Evolutionary conservation across 1,284 basidiomycete genomes (phyloP).

Genomic region (Moniliella sp.): DNA sequence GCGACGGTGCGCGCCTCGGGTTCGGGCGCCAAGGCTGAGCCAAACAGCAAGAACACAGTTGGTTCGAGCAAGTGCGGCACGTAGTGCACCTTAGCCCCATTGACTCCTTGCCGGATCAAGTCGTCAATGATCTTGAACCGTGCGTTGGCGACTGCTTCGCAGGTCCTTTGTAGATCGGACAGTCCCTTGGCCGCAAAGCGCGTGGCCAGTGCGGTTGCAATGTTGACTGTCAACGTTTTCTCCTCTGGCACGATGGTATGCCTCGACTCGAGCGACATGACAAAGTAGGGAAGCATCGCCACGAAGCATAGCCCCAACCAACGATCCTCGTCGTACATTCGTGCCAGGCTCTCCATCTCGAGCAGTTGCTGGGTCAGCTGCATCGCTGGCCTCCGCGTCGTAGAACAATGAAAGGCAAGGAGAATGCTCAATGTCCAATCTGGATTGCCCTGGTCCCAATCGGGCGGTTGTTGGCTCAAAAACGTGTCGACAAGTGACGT

Average conservation of each 20-base stretch:
- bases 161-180: constrained; percentile 44
- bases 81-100: constrained; percentile 61
- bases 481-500: constrained; percentile 45
- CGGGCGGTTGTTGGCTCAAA: constrained; percentile 47
- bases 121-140: constrained; percentile 82
- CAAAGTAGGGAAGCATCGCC: background rate
- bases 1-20: constrained; percentile 60
- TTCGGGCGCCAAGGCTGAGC: constrained; percentile 62
- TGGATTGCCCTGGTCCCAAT: constrained; percentile 46
- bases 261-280: background rate
- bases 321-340: too few species aligned
- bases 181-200: background rate
- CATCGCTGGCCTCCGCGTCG: background rate
- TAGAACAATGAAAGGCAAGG: background rate
- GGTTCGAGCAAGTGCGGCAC: constrained; percentile 45
- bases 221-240: background rate
- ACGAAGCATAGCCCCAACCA: background rate
- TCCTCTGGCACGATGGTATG: too few species aligned
- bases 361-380: background rate
- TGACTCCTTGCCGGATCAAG: constrained; percentile 69
- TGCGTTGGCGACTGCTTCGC: constrained; percentile 64
- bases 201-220: background rate
- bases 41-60: constrained; percentile 57
- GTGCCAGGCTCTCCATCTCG: background rate
- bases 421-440: background rate